phyloP scores from a whole-genome alignment of 768 basidiomycete genomes.

The Mycena albidolilacea region DNA sequence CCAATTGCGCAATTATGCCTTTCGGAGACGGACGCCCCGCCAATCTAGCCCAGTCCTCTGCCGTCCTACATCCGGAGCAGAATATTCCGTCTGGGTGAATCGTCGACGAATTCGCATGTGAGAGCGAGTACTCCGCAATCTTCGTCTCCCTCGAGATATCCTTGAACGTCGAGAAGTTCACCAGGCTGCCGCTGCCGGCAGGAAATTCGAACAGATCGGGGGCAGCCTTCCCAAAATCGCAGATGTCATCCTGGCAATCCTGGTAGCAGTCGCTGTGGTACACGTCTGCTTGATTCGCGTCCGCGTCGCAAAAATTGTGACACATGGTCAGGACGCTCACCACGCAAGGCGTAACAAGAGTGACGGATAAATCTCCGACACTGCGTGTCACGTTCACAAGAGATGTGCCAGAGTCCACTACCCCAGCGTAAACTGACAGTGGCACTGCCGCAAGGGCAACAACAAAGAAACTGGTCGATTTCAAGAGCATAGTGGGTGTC shows the following conservation, averaged over 20 bases:
- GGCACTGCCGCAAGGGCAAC: background rate
- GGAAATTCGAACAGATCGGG: background rate
- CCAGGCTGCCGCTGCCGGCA: background rate
- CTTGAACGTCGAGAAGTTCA: background rate
- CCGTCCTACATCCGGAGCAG: background rate
- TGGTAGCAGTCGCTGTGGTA: background rate
- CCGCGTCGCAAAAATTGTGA: background rate
- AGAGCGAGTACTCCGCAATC: background rate
- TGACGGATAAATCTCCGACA: background rate
- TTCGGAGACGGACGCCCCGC: slow-evolving; percentile 1
- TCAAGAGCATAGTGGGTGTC: slow-evolving; percentile 2
- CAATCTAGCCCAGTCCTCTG: background rate
- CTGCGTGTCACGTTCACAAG: slow-evolving; percentile 1
- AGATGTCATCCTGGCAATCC: background rate
- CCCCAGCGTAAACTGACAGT: background rate
- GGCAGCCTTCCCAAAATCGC: background rate
- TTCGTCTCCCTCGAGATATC: background rate
- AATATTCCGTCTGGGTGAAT: background rate
- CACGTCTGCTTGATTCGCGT: background rate
- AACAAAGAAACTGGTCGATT: background rate
- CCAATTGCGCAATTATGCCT: background rate
- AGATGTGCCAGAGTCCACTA: background rate
- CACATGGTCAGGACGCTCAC: background rate
- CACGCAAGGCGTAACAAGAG: background rate
- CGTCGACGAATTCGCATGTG: background rate